Evolutionary conservation across 2,329 filamentous ascomycete genomes (phyloP), one percentile per base, ranked within the genome.

Genomic region (Cladorrhinum sp.): DNA sequence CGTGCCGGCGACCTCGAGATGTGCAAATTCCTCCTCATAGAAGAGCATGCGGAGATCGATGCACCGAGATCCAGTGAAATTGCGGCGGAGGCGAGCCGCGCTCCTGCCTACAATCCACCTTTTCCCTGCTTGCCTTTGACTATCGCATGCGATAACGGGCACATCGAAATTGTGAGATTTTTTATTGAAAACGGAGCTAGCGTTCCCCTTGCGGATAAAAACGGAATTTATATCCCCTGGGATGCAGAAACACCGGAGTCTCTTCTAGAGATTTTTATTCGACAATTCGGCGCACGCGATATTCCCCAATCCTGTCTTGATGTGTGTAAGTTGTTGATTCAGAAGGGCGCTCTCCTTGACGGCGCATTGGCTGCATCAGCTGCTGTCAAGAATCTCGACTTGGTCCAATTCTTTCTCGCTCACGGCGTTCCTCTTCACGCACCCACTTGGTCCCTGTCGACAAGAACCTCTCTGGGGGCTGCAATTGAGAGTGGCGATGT

Each of bases 401-500:
- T 54, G 51, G 51, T 54, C 26, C 51, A 10, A 33, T 30, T 36
- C 51, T 54, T 54, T 36, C 51, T 54, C 26, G 24, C 26, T 36
- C 18, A 30, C 23, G 30, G 33, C 23, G 26, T 24, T 28, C 51
- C 51, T 33, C 26, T 54, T 33, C 51, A 54, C 23, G 51, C 51
- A 54, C 51, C 51, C 12, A 33, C 51, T 33, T 54, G 51, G 51
- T 28, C 26, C 26, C 26, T 2, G 12, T 36, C 51, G 5, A 54
- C 8, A 33, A 54, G 33, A 20, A 54, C 51, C 7, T 8, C 51
- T 54, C 24, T 54, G 26, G 51, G 51, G 26, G 16, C 26, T 36
- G 51, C 51, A 36, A 54, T 54, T 36, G 51, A 54, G 51, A 54
- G 51, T 54, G 51, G 51, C 51, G 51, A 54, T 54, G 51, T 54